phyloP scores from a whole-genome alignment of 305 asterid genomes.

The Solanum hybrid region DNA sequence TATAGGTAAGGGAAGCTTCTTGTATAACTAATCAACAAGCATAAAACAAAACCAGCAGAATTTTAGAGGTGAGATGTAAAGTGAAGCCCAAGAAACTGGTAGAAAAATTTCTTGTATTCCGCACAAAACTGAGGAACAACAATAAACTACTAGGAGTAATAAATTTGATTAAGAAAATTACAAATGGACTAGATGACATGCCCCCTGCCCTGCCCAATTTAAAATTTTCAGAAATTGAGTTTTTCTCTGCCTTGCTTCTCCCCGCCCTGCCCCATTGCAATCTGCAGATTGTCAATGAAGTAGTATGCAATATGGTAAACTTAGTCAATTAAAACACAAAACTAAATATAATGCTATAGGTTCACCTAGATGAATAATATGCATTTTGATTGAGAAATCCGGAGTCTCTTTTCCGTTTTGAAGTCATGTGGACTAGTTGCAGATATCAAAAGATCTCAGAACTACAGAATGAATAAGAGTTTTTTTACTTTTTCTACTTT shows the following conservation, averaged over 20 bases:
- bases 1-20: background rate
- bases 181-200: background rate
- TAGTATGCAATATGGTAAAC: background rate
- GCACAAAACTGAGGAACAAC: background rate
- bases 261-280: background rate
- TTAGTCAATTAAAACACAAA: background rate
- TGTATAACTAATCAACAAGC: background rate
- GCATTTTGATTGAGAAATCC: background rate
- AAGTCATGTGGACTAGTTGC: background rate
- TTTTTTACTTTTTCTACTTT: background rate
- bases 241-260: background rate
- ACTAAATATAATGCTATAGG: background rate
- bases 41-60: background rate
- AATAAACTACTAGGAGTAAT: background rate
- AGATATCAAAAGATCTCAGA: background rate
- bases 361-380: background rate
- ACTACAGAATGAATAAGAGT: background rate
- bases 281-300: background rate
- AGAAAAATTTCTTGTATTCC: background rate
- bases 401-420: background rate
- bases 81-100: background rate
- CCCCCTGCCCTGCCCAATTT: background rate
- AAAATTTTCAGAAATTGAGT: background rate
- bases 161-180: background rate
- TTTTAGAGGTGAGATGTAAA: background rate